Evolutionary conservation across 306 rosid genomes (phyloP).

Genomic region (Cicer pinnatifidum): DNA sequence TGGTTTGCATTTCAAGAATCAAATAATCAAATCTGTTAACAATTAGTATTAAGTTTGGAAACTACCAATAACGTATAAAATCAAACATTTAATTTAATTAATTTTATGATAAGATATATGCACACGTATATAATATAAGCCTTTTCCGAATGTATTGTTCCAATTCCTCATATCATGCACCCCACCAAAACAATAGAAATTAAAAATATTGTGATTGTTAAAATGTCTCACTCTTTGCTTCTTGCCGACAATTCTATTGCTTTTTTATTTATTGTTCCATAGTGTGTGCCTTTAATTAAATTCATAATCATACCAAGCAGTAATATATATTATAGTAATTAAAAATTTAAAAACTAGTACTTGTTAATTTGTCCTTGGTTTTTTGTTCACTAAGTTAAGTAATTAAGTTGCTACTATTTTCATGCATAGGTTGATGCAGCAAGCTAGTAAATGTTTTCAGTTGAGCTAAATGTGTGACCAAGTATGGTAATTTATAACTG

Average conservation of each 20-base stretch:
- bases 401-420: slow-evolving; percentile 30
- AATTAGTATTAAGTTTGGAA: slow-evolving; percentile 30
- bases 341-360: background rate
- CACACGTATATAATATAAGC: slow-evolving; percentile 51
- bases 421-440: slow-evolving; percentile 40
- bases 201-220: slow-evolving; percentile 55
- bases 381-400: slow-evolving; percentile 41
- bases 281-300: background rate
- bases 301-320: background rate
- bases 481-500: slow-evolving; percentile 35
- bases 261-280: too few relatives aligned
- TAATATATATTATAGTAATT: background rate
- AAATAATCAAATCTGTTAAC: slow-evolving; percentile 41
- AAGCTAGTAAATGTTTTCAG: slow-evolving; percentile 34
- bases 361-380: background rate
- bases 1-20: slow-evolving; percentile 47
- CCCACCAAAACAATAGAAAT: slow-evolving; percentile 54
- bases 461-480: slow-evolving; percentile 39
- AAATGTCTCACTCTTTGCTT: slow-evolving; percentile 59
- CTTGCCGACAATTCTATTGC: slow-evolving; percentile 56
- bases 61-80: slow-evolving; percentile 37
- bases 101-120: slow-evolving; percentile 11
- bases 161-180: slow-evolving; percentile 52
- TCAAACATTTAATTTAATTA: slow-evolving; percentile 17
- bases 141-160: slow-evolving; percentile 7